Base-by-base conservation (phyloP, 352 stramenopile species). In the Phytophthora brassicae region DNA sequence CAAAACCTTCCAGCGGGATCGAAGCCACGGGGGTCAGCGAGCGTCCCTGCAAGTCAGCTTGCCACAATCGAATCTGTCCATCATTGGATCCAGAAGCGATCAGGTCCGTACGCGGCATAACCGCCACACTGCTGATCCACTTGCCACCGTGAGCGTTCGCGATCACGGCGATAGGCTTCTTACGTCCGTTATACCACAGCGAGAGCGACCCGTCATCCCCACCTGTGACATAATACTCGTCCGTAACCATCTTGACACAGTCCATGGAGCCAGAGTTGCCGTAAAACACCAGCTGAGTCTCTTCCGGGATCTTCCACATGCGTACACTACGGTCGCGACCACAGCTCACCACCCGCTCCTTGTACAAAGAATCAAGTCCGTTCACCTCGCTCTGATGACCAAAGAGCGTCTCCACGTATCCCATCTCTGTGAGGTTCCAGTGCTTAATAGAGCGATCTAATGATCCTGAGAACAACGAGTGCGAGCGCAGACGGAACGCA, bases 391-490 rank as follows among this genome's bases (percentile, higher is more conserved):
- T 81, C 67, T 98, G 90, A 57, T 98, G 89, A 29, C 92, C 92
- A 65, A 98, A 98, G 17, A 98, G 77, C 46, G 94, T 98, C 75
- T 98, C 94, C 20, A 98, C 81, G 70, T 98, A 98, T 22, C 86
- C 90, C 90, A 97, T 98, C 61, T 98, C 92, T 4, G 86, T 96
- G 41, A 98, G 77, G 79, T 97, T 97, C 94, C 94, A 98, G 70
- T 97, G 87, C 73, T 98, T 98, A 52, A 97, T 89, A 23, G 82
- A 95, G 39, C 93, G 86, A 59, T 98, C 94, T 20, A 96, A 63
- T 53, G 93, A 98, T 8, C 88, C 90, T 0, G 89, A 97, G 72
- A 97, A 98, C 41, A 98, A 74, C 60, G 81, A 88, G 57, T 97
- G 80, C 28, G 90, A 95, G 20, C 89, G 85, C 67, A 91, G 65